Evolutionary conservation across 2,329 filamentous ascomycete genomes (phyloP).

Genomic region (Whalleya microplaca): DNA sequence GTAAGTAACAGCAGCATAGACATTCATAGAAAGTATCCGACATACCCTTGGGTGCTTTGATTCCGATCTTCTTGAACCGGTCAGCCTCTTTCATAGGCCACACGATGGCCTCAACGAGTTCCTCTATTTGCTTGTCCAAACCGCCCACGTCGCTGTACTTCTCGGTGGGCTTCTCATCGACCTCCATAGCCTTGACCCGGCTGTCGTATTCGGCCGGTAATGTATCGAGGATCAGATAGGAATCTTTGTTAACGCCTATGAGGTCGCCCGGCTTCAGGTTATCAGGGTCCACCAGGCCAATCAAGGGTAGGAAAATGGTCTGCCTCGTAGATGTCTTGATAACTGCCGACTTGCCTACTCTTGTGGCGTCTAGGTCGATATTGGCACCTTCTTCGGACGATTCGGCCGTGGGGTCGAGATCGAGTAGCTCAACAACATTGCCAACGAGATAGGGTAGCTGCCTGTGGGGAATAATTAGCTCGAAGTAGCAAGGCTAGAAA

Average conservation of each 20-base stretch:
- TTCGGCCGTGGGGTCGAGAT: constrained; percentile 94
- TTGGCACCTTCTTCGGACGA: constrained; percentile 98
- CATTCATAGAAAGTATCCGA: constrained; percentile 11
- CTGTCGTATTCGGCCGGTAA: constrained; percentile 98
- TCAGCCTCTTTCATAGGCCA: constrained; percentile 99
- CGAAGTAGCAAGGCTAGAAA: neutral
- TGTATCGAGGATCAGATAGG: constrained; percentile 95
- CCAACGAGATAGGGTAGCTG: constrained; percentile 98
- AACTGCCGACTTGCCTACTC: constrained; percentile 96
- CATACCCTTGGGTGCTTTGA: constrained; percentile 97
- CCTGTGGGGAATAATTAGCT: constrained; percentile 52
- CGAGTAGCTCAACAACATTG: constrained; percentile 95
- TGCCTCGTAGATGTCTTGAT: constrained; percentile 99
- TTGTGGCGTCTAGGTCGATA: constrained; percentile 94
- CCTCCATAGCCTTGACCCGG: constrained; percentile 99
- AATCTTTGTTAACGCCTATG: constrained; percentile 99
- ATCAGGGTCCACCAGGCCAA: constrained; percentile 94
- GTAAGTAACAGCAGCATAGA: constrained; percentile 14
- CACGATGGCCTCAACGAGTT: constrained; percentile 96
- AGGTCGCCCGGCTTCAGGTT: constrained; percentile 94
- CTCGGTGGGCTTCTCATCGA: constrained; percentile 98
- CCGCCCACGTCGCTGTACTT: constrained; percentile 99
- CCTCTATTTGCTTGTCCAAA: constrained; percentile 97
- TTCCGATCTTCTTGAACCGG: constrained; percentile 98
- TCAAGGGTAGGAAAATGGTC: constrained; percentile 97